Conservation (phyloP, 192 early-diverging fungal genomes). For the Coemansia sp. region DNA sequence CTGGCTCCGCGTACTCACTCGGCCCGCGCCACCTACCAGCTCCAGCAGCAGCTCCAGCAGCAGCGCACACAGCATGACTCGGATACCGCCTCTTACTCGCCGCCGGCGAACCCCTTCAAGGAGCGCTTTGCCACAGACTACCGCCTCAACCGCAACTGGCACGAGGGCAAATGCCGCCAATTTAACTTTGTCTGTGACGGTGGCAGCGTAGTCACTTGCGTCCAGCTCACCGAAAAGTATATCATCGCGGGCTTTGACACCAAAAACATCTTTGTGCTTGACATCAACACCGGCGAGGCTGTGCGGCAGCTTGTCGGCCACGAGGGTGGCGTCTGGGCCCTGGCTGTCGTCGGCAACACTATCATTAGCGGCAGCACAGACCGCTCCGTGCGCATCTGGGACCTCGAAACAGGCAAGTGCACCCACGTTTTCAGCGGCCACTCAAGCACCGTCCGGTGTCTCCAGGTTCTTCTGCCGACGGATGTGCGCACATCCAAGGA, state of each 20-base stretch:
- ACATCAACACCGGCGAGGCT: conserved; percentile 74
- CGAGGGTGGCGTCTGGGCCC: conserved; percentile 97
- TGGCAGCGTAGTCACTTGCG: conserved; percentile 85
- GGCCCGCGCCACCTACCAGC: conserved; percentile 3
- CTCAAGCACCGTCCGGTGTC: conserved; percentile 89
- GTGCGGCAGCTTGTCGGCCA: conserved; percentile 74
- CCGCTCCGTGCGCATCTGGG: conserved; percentile 94
- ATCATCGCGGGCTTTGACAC: conserved; percentile 94
- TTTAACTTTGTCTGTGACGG: conserved; percentile 79
- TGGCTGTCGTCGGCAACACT: conserved; percentile 84
- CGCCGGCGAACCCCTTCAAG: conserved; percentile 65
- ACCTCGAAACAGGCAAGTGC: conserved; percentile 83
- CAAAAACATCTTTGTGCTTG: conserved; percentile 89
- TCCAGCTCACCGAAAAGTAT: conserved; percentile 96
- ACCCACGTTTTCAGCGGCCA: conserved; percentile 95
- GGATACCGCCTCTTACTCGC: no score
- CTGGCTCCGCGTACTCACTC: conserved; percentile 17
- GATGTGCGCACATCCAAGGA: conserved; percentile 47
- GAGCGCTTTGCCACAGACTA: conserved; percentile 74
- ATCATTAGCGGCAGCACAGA: conserved; percentile 95
- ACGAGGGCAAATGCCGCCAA: conserved; percentile 65
- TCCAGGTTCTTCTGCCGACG: conserved; percentile 79
- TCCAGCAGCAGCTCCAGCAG: background rate
- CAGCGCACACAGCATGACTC: background rate
- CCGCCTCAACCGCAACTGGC: conserved; percentile 82